Evolutionary conservation across 1,139 yeast species (phyloP).

Genomic region (Nakaseomyces delphensis): DNA sequence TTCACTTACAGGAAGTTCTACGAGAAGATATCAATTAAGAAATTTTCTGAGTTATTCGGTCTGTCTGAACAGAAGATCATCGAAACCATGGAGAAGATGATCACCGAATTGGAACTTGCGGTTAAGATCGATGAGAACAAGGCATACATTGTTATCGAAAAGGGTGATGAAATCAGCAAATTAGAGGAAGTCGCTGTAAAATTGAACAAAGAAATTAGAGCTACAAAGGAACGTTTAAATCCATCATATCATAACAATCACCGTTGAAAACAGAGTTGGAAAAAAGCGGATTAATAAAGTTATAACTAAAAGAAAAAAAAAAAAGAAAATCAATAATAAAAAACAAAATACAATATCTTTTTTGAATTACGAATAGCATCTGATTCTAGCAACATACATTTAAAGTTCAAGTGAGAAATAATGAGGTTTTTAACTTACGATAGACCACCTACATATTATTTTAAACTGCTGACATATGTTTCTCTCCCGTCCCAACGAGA

Average conservation of each 20-base stretch:
- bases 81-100: conserved; percentile 63
- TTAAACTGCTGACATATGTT: conserved; percentile 1
- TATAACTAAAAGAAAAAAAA: conserved; percentile 4
- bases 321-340: conserved; percentile 4
- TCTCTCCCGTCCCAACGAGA: conserved; percentile 4
- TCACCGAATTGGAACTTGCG: conserved; percentile 63
- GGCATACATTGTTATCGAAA: conserved; percentile 50
- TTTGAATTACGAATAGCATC: background rate
- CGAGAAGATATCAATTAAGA: conserved; percentile 61
- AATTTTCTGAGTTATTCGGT: conserved; percentile 59
- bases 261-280: conserved; percentile 13
- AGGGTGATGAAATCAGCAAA: conserved; percentile 73
- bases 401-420: background rate
- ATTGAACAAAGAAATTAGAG: conserved; percentile 67
- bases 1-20: conserved; percentile 75
- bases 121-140: conserved; percentile 58
- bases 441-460: conserved; percentile 4
- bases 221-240: conserved; percentile 29
- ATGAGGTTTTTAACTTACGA: conserved; percentile 3
- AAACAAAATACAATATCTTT: background rate
- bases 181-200: conserved; percentile 84
- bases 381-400: conserved; percentile 1
- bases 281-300: background rate
- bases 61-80: conserved; percentile 48
- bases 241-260: conserved; percentile 15